Base-by-base conservation (phyloP, 1,284 basidiomycete species). In the Trichosporon ovoides region DNA sequence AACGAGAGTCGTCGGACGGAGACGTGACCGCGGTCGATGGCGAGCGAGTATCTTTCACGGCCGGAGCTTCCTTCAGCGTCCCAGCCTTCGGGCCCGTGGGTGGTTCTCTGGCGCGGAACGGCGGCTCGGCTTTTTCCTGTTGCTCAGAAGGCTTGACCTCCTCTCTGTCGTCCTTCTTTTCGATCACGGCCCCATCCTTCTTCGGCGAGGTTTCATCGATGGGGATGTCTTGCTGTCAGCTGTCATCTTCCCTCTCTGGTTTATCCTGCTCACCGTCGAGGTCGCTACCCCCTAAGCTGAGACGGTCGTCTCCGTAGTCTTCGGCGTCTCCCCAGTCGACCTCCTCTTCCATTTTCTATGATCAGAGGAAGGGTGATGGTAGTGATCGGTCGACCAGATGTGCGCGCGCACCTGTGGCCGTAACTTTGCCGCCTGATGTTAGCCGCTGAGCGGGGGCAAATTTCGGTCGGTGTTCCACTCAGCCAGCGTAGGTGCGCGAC, bases 381-480 rank as follows among this genome's bases (percentile, higher is more conserved):
- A n/a, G 43, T 48, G 24, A 28, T 48, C 28, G 43, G 43, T 31
- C 14, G 43, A 48, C 22, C 28, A 31, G 24, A 22, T n/a, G 22
- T 11, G 16, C 24, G 22, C 43, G 22, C 14, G 24, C 43, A n/a
- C 18, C 28, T 31, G 28, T 31, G 28, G 18, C 43, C 22, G 28
- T 48, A 48, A 48, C 43, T 48, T 48, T 48, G 43, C 43, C 43
- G 43, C 43, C 43, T 48, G 43, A 13, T 28, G 22, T 48, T 48
- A 14, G 24, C 24, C 22, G 43, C 24, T 22, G 28, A 31, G 43
- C 43, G 43, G 43, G 14, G 43, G 43, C 43, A 48, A 48, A 48
- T 48, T 48, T 48, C 43, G 20, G 9, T 31, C 28, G 28, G 5
- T 16, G 16, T 14, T 24, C 43, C 43, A 48, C 43, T 18, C 10